These are phyloP conservation scores for Salix caprea DNA, from an alignment of 345 rosid species.

Conservation along the genomic window DNA sequence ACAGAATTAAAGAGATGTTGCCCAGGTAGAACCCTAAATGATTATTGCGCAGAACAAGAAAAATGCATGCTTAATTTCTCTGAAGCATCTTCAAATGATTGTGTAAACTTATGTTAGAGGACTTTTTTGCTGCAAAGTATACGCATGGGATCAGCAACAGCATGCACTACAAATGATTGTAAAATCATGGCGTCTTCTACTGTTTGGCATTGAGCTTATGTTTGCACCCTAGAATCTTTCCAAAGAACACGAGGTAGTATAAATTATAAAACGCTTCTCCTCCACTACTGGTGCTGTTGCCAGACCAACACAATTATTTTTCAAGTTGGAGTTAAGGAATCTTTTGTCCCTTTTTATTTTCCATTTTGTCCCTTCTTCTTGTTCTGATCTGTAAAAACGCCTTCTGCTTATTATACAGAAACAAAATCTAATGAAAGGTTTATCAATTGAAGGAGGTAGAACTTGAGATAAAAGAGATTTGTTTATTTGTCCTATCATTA, in stretches of 20 bases:
- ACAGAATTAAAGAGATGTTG: no score
- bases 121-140: not conserved
- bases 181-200: not conserved
- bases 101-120: not conserved
- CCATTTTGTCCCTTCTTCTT: not conserved
- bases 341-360: not conserved
- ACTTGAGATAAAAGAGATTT: not conserved
- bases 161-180: constrained; percentile 9
- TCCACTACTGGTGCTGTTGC: not conserved
- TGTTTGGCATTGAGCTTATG: not conserved
- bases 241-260: not conserved
- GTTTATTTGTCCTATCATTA: not conserved
- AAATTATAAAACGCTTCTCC: not conserved
- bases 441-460: no score
- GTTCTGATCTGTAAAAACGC: not conserved
- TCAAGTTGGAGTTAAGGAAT: not conserved
- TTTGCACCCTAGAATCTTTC: not conserved
- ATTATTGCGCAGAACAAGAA: no score
- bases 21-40: no score
- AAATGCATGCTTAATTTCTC: no score
- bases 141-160: not conserved
- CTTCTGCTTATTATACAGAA: not conserved
- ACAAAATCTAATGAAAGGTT: no score
- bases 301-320: not conserved
- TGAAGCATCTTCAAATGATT: not conserved